Base-by-base conservation (phyloP, 73 alveolate species). In the Durusdinium trenchii region DNA sequence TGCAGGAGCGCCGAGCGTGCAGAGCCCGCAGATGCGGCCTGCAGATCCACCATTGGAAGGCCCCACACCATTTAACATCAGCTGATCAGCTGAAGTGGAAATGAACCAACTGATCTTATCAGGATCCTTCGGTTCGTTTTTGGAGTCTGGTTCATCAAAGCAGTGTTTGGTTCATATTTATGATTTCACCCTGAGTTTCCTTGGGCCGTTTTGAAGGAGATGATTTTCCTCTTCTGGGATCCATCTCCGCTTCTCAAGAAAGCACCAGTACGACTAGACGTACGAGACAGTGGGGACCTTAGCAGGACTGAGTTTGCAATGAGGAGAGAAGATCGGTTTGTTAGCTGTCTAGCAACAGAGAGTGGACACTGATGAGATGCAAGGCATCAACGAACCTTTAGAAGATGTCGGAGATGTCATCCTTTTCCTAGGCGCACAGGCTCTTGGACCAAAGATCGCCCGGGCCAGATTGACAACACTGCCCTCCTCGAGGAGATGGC, bases 401-500 rank as follows among this genome's bases (percentile, higher is more conserved):
- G 86, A 75, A 2, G 26, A 38, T 30, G 36, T 36, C 54, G 23
- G 23, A 9, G 14, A 5, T 0, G 16, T 36, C 6, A 3, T 50
- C 47, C 28, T n/a, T n/a, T 64, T 35, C 86, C 43, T 23, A 89
- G 96, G 96, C 96, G 96, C 48, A 64, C 86, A 16, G 71, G 83
- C 86, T 89, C 96, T 47, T 89, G 96, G 96, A 89, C 96, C 86
- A 89, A 89, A 89, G 96, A 89, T 89, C 96, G 96, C 86, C 96
- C 96, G 32, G 96, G 96, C 42, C 71, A 89, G 40, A 89, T 89
- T 38, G 96, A 89, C 96, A 89, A 89, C 86, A 67, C 86, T 35
- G 50, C 20, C 47, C 86, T 89, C 38, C 78, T 89, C 48, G 86
- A 89, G 96, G 96, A 6, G 96, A 40, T n/a, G n/a, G n/a, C n/a